Evolutionary conservation across 2,329 filamentous ascomycete species (phyloP).

Genomic region (Aspergillus pseudoterreus): DNA sequence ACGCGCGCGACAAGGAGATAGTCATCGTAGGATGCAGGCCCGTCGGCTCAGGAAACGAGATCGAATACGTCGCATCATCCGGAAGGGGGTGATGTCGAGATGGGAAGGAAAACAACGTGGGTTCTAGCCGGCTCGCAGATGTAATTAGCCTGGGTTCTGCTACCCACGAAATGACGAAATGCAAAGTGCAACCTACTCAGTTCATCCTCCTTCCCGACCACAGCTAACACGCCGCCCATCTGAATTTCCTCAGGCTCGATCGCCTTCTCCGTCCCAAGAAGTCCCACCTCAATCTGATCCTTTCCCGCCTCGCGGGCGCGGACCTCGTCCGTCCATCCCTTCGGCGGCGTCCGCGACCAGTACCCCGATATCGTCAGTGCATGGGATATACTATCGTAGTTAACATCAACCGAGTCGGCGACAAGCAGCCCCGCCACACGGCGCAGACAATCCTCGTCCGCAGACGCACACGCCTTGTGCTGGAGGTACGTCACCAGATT

Average conservation of each 20-base stretch:
- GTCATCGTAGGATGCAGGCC: conserved; percentile 81
- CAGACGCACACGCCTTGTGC: conserved; percentile 50
- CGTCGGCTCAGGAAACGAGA: conserved; percentile 64
- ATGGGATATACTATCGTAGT: conserved; percentile 68
- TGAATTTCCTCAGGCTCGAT: conserved; percentile 68
- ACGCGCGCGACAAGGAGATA: conserved; percentile 56
- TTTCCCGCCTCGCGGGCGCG: conserved; percentile 20
- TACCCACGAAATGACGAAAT: not conserved
- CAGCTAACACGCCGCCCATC: conserved; percentile 72
- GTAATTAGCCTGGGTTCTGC: not conserved
- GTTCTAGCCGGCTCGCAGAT: conserved; percentile 43
- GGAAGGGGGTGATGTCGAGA: conserved; percentile 67
- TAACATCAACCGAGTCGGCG: conserved; percentile 69
- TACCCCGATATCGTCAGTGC: conserved; percentile 62
- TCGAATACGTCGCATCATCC: conserved; percentile 53
- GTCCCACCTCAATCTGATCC: conserved; percentile 72
- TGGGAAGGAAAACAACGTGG: conserved; percentile 79
- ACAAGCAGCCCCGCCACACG: conserved; percentile 46
- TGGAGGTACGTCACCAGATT: conserved; percentile 54
- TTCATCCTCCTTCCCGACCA: conserved; percentile 69
- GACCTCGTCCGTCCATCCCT: conserved; percentile 48
- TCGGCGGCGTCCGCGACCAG: conserved; percentile 47
- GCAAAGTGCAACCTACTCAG: conserved; percentile 49
- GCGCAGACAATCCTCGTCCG: conserved; percentile 50
- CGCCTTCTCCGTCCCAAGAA: conserved; percentile 62